Conservation (phyloP, 441 rosid species). For the Erodium chrysanthum region DNA sequence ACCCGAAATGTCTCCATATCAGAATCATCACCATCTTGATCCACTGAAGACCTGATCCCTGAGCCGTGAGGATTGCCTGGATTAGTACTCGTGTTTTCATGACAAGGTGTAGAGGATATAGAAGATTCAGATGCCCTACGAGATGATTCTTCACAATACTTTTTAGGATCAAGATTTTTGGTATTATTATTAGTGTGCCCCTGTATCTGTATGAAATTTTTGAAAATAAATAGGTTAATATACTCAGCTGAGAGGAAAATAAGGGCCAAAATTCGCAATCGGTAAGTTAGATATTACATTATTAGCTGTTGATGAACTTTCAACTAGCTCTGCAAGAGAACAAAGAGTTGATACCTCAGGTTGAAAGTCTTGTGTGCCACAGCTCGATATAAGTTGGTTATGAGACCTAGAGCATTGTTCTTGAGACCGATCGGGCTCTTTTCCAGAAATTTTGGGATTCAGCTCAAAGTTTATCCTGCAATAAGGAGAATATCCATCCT, state of each 20-base stretch:
- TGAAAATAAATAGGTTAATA: background rate
- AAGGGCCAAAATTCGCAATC: background rate
- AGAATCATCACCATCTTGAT: slow-evolving; percentile 69
- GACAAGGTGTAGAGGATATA: slow-evolving; percentile 29
- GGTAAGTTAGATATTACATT: slow-evolving; percentile 39
- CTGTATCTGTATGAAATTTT: slow-evolving; percentile 31
- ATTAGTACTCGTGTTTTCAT: slow-evolving; percentile 25
- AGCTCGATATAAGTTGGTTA: slow-evolving; percentile 19
- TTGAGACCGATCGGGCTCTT: slow-evolving; percentile 18
- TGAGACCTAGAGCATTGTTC: slow-evolving; percentile 11
- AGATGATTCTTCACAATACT: slow-evolving; percentile 35
- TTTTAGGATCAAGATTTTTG: slow-evolving; percentile 29
- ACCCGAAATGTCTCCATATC: slow-evolving; percentile 81
- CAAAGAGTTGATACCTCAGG: slow-evolving; percentile 33
- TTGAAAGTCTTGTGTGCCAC: slow-evolving; percentile 20
- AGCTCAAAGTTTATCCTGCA: slow-evolving; percentile 47
- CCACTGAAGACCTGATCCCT: slow-evolving; percentile 24
- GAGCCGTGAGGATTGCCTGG: slow-evolving; percentile 23
- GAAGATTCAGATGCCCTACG: slow-evolving; percentile 27
- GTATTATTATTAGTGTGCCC: slow-evolving; percentile 26
- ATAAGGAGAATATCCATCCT: slow-evolving; percentile 58
- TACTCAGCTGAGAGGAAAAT: background rate
- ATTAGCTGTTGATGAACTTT: slow-evolving; percentile 28
- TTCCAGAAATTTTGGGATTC: slow-evolving; percentile 19
- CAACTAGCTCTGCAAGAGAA: slow-evolving; percentile 31